Percentiles rank a stretch among this genome's conserved stretches.
phyloP scores from a whole-genome alignment of 345 rosid species.

The Mallotus nudiflorus region DNA sequence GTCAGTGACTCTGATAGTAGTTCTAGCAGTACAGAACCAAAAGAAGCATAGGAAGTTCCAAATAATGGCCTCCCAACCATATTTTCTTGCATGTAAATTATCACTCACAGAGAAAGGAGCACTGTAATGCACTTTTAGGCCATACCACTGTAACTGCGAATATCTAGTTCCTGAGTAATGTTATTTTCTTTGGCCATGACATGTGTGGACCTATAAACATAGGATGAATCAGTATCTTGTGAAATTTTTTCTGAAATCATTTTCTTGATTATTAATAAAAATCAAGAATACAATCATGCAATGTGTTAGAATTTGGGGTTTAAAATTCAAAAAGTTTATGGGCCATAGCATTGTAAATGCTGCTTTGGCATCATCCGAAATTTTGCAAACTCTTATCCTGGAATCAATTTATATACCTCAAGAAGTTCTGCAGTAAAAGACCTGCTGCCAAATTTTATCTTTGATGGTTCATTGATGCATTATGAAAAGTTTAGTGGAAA shows the following conservation, averaged over 20 bases:
- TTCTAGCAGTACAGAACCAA: slow-evolving; percentile 40
- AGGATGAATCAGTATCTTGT: neutral
- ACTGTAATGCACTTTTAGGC: no score
- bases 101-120: neutral
- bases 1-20: slow-evolving; percentile 39
- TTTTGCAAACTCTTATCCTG: no score
- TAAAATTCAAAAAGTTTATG: no score
- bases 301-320: neutral
- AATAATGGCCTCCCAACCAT: slow-evolving; percentile 2
- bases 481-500: no score
- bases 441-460: no score
- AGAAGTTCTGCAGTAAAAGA: no score
- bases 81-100: slow-evolving; percentile 16
- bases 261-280: neutral
- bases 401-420: no score
- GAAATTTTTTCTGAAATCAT: neutral
- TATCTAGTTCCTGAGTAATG: slow-evolving; percentile 4
- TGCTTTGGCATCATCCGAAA: no score
- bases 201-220: neutral
- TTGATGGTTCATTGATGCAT: no score
- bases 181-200: neutral
- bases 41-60: slow-evolving; percentile 25
- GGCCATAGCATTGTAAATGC: no score
- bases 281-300: neutral
- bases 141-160: neutral